Conservation (phyloP, 768 basidiomycete genomes). For the Leccinum imitatum region DNA sequence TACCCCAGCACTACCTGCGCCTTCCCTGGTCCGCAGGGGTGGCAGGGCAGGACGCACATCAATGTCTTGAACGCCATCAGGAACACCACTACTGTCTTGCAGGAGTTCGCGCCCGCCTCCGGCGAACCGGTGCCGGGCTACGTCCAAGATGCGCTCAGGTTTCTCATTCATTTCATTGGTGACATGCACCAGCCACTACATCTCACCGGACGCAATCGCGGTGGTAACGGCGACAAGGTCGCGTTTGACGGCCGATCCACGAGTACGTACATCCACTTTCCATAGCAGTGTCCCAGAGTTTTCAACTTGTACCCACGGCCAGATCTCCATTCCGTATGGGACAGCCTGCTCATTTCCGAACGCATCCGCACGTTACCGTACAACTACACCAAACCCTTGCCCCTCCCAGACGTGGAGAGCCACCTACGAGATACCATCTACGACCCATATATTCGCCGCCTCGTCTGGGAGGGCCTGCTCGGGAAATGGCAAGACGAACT, state of each 20-base stretch:
- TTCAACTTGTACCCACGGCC: neutral
- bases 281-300: neutral
- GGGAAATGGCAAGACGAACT: slow-evolving; percentile 63
- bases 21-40: slow-evolving; percentile 76
- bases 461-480: slow-evolving; percentile 83
- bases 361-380: slow-evolving; percentile 65
- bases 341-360: slow-evolving; percentile 77
- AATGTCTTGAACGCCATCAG: slow-evolving; percentile 80
- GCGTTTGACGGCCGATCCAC: slow-evolving; percentile 68
- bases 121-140: slow-evolving; percentile 27
- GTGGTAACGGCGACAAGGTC: slow-evolving; percentile 82
- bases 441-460: slow-evolving; percentile 81
- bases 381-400: slow-evolving; percentile 79
- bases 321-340: slow-evolving; percentile 92
- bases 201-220: slow-evolving; percentile 84
- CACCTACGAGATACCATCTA: slow-evolving; percentile 79
- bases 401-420: slow-evolving; percentile 62
- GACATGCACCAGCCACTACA: slow-evolving; percentile 96
- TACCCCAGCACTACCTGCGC: slow-evolving; percentile 72
- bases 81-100: slow-evolving; percentile 69
- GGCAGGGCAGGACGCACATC: slow-evolving; percentile 52
- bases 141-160: slow-evolving; percentile 83
- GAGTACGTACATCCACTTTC: slow-evolving; percentile 47
- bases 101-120: slow-evolving; percentile 41
- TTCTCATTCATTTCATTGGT: slow-evolving; percentile 90